Conservation (phyloP, 768 basidiomycete species). For the Naganishia vaughanmartiniae region DNA sequence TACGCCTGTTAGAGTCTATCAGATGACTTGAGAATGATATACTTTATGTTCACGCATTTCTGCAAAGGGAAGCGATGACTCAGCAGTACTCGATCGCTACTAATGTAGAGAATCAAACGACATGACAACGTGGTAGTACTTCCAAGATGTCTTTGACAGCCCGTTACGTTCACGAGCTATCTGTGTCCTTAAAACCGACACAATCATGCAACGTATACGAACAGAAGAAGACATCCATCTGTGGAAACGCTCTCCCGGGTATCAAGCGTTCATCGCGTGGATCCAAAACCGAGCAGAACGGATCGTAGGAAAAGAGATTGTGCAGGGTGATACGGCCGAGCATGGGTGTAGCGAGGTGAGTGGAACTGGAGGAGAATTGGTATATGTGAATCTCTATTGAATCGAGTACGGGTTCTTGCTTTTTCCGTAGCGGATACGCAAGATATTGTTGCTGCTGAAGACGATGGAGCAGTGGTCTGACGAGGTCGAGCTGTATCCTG, state of each 20-base stretch:
- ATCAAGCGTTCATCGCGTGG: slow-evolving; percentile 71
- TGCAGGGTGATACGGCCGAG: slow-evolving; percentile 42
- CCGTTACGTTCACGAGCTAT: not conserved
- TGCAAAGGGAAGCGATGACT: not conserved
- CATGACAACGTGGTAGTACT: not conserved
- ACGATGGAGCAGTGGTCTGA: slow-evolving; percentile 27
- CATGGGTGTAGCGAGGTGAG: slow-evolving; percentile 52
- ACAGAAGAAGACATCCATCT: slow-evolving; percentile 58
- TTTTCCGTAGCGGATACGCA: slow-evolving; percentile 52
- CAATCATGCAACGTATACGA: slow-evolving; percentile 9
- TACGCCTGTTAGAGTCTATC: not conserved
- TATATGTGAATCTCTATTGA: not conserved
- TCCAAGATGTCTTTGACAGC: too few species aligned
- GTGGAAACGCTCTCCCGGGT: slow-evolving; percentile 74
- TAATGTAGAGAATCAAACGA: not conserved
- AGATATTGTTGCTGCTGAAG: slow-evolving; percentile 9
- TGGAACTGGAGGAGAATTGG: not conserved
- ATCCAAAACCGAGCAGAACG: slow-evolving; percentile 72
- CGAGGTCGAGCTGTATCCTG: slow-evolving; percentile 19
- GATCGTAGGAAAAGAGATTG: slow-evolving; percentile 66
- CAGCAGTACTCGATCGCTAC: not conserved
- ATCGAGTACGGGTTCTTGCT: not conserved
- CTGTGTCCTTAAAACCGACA: not conserved
- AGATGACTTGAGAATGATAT: not conserved
- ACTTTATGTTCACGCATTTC: not conserved